These are phyloP conservation scores for Elsinoe arachidis DNA, from an alignment of 2,329 filamentous ascomycete species.

Conservation along the genomic window DNA sequence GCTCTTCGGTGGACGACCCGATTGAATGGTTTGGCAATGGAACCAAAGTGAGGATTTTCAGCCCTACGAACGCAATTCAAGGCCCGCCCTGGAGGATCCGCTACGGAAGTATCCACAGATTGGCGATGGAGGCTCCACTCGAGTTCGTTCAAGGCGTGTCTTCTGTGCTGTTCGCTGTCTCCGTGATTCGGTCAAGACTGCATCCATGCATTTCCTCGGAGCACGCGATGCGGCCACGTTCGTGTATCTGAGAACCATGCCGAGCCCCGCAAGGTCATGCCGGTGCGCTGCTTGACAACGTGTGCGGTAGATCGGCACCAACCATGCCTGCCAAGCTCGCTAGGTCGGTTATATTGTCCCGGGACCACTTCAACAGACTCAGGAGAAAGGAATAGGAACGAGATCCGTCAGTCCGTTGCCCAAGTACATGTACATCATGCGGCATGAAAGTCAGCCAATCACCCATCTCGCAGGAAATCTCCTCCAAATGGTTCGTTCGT, in stretches of 20 bases:
- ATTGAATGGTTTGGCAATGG: too few species aligned
- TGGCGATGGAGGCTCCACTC: not conserved
- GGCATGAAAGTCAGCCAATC: too few species aligned
- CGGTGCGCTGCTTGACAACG: not conserved
- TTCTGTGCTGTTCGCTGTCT: not conserved
- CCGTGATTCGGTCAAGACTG: not conserved
- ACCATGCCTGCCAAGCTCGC: not conserved
- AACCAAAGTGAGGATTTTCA: not conserved
- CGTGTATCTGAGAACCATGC: too few species aligned
- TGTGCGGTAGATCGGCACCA: not conserved
- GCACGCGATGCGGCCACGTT: too few species aligned
- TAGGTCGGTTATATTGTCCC: not conserved
- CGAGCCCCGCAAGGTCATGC: too few species aligned
- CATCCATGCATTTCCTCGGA: not conserved
- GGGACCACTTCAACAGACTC: too few species aligned
- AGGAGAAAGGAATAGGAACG: not conserved
- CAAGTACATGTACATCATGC: not conserved
- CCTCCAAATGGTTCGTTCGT: too few species aligned
- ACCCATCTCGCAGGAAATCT: too few species aligned
- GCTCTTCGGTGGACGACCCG: too few species aligned
- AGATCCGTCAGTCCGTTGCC: not conserved
- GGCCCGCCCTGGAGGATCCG: not conserved
- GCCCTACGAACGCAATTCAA: constrained; percentile 3
- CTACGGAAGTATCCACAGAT: not conserved
- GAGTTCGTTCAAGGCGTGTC: not conserved